Conservation (phyloP, 2,329 filamentous ascomycete genomes). For the Bipolaris gigantea region DNA sequence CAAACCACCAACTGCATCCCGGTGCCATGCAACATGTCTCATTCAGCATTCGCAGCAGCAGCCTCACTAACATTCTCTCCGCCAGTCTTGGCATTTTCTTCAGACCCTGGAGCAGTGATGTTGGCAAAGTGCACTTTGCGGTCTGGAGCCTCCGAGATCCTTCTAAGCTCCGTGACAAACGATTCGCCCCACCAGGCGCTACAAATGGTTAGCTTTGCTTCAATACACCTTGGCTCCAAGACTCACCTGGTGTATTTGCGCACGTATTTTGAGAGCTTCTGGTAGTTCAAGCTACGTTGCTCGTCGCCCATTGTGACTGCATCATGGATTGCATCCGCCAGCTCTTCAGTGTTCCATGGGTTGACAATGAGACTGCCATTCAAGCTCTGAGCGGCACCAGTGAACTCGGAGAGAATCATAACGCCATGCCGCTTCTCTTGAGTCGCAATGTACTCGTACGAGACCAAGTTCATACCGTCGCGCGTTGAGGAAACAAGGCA, state of each 20-base stretch:
- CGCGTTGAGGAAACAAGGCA: slow-evolving; percentile 94
- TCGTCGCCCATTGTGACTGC: slow-evolving; percentile 96
- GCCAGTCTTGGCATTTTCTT: slow-evolving; percentile 3
- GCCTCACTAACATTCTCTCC: slow-evolving; percentile 9
- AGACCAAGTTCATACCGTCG: slow-evolving; percentile 98
- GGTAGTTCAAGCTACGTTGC: slow-evolving; percentile 81
- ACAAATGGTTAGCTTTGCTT: slow-evolving; percentile 23
- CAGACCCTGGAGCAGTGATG: slow-evolving; percentile 11
- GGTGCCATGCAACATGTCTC: background rate
- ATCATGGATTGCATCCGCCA: slow-evolving; percentile 90
- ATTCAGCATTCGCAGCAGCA: slow-evolving; percentile 9
- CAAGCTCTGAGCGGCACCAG: slow-evolving; percentile 89
- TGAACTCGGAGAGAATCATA: slow-evolving; percentile 95
- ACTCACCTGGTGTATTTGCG: slow-evolving; percentile 86
- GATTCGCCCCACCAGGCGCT: slow-evolving; percentile 94
- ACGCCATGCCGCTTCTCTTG: slow-evolving; percentile 88
- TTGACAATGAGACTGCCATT: slow-evolving; percentile 95
- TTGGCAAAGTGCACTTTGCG: slow-evolving; percentile 47
- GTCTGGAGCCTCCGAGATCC: slow-evolving; percentile 58
- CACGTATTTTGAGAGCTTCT: slow-evolving; percentile 91
- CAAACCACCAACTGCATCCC: slow-evolving; percentile 5
- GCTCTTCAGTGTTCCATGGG: slow-evolving; percentile 96
- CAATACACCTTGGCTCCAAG: background rate
- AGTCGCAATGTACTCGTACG: slow-evolving; percentile 96
- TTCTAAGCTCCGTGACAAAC: slow-evolving; percentile 80